phyloP scores from a whole-genome alignment of 331 rosid species.

The Cydonia oblonga region DNA sequence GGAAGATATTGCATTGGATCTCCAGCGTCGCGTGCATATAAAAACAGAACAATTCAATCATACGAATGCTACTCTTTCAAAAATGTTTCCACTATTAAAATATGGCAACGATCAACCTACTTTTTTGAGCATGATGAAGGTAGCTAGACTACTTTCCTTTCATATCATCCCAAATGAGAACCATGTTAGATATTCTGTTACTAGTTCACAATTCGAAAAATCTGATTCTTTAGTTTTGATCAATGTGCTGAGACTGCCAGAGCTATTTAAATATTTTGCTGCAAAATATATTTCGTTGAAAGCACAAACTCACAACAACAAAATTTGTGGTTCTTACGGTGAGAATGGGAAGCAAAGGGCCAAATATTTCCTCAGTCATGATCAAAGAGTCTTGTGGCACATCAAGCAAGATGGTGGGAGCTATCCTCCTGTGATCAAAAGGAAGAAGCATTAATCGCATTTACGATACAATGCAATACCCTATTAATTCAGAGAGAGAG shows the following conservation, averaged over 20 bases:
- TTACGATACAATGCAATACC: not conserved
- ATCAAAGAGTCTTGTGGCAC: slow-evolving; percentile 68
- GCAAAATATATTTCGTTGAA: not conserved
- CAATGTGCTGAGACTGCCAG: not conserved
- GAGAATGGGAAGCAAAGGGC: slow-evolving; percentile 91
- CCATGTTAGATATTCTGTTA: not conserved
- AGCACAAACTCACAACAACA: not conserved
- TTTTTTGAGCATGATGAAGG: not conserved
- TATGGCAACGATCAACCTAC: not conserved
- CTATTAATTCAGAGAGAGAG: not conserved
- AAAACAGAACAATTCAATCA: not conserved
- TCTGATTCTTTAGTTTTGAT: not conserved
- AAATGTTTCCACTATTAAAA: not conserved
- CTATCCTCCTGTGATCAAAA: slow-evolving; percentile 50
- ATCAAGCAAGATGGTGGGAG: slow-evolving; percentile 83
- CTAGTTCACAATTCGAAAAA: not conserved
- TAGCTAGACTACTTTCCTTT: not conserved
- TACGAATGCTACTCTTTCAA: not conserved
- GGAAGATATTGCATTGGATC: not conserved
- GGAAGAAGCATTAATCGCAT: slow-evolving; percentile 2
- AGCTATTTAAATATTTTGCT: not conserved
- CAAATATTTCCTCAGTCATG: slow-evolving; percentile 90
- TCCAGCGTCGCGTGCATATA: not conserved
- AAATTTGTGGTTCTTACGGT: slow-evolving; percentile 45
- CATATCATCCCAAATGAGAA: not conserved